Conservation (phyloP, 768 basidiomycete species). For the Hirschioporus abietinus region DNA sequence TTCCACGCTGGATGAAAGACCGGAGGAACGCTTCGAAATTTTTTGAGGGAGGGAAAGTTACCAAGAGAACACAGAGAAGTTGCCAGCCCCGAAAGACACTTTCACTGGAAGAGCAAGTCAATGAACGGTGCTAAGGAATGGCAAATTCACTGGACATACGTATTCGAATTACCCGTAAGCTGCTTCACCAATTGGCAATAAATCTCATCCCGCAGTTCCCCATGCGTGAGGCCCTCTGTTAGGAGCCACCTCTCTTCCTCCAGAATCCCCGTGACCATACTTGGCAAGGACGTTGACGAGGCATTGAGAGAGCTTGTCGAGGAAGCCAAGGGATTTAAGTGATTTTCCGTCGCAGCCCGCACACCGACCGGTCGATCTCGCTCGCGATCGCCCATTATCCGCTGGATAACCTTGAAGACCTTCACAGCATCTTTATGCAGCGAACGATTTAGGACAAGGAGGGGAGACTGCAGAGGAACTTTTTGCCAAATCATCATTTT, state of each 20-base stretch:
- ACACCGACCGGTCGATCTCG: slow-evolving; percentile 52
- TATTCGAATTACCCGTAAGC: slow-evolving; percentile 72
- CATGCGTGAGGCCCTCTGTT: slow-evolving; percentile 69
- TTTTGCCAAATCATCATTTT: slow-evolving; percentile 94
- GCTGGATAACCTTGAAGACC: slow-evolving; percentile 86
- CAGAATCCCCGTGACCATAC: slow-evolving; percentile 38
- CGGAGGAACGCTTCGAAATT: slow-evolving; percentile 84
- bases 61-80: slow-evolving; percentile 81
- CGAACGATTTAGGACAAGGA: slow-evolving; percentile 62
- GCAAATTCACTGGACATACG: slow-evolving; percentile 40
- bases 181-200: slow-evolving; percentile 95
- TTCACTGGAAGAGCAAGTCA: slow-evolving; percentile 43
- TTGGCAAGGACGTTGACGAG: slow-evolving; percentile 43
- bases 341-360: slow-evolving; percentile 25
- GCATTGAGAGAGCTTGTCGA: slow-evolving; percentile 16
- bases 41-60: slow-evolving; percentile 90
- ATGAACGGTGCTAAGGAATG: neutral
- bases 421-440: slow-evolving; percentile 76
- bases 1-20: slow-evolving; percentile 71
- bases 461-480: slow-evolving; percentile 66
- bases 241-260: slow-evolving; percentile 89
- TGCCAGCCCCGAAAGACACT: slow-evolving; percentile 92
- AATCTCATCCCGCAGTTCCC: slow-evolving; percentile 88
- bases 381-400: slow-evolving; percentile 90
- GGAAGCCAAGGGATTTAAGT: slow-evolving; percentile 11